A percentile compares a stretch with the other conserved stretches of the same genome.
These are phyloP conservation scores for Deakozyma indianensis DNA, from an alignment of 805 yeast species.

Conservation along the genomic window DNA sequence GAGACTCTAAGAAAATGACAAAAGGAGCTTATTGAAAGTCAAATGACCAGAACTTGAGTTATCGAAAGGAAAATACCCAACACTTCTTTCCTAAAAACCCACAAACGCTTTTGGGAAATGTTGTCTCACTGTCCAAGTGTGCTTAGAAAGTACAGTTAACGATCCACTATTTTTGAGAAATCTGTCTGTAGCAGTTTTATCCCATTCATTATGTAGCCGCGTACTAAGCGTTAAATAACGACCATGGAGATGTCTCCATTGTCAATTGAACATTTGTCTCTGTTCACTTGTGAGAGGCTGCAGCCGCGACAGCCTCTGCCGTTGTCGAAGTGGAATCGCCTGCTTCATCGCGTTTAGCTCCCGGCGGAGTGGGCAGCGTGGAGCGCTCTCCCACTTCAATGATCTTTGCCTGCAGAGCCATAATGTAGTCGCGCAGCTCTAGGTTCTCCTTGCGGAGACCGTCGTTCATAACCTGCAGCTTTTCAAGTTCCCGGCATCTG, in stretches of 20 bases:
- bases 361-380: background rate
- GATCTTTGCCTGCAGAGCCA: constrained; percentile 37
- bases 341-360: background rate
- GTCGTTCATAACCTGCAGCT: constrained; percentile 50
- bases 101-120: background rate
- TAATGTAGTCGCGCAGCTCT: constrained; percentile 57
- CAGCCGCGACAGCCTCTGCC: no score
- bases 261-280: no score
- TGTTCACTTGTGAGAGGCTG: no score
- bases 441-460: constrained; percentile 55
- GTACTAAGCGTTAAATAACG: no score
- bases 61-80: no score
- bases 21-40: background rate
- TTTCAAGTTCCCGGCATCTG: constrained; percentile 48
- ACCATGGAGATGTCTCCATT: no score
- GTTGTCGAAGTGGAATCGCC: background rate
- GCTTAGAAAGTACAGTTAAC: background rate
- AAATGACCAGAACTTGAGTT: no score
- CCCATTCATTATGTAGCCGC: no score
- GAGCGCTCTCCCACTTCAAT: background rate
- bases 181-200: no score
- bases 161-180: background rate
- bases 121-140: no score
- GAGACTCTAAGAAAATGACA: no score
- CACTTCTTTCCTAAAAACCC: no score